Base-by-base conservation (phyloP, 2,329 filamentous ascomycete genomes). In the Dryadomyces quercivorus region DNA sequence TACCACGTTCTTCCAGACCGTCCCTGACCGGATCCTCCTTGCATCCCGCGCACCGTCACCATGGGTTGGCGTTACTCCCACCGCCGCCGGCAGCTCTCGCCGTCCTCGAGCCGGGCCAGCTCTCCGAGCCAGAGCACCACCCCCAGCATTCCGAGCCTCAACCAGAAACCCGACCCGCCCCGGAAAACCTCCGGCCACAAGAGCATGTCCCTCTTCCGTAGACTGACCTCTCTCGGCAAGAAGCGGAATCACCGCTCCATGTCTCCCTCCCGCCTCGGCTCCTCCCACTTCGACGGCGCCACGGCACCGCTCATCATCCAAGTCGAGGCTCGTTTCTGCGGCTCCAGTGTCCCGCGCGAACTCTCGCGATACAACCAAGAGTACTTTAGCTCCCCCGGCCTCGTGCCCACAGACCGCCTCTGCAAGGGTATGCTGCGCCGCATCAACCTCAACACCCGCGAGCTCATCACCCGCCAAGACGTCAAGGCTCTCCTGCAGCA, bases 401-500 rank as follows among this genome's bases (percentile, higher is more conserved):
- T 79, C 49, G 63, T 67, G 16, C 69, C 70, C 50, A 72, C 71
- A 44, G 70, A 75, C 55, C 67, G 70, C n/a, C 62, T 78, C 48
- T 76, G 73, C 60, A 68, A 72, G 42, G 74, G 70, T 2, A 63
- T 80, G n/a, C 61, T 78, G 13, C 70, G 71, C 31, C 74, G 75
- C 43, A 68, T 80, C 47, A 70, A 75, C 59, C 74, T 78, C 61
- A 76, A 74, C 66, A 73, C 70, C 56, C 63, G 72, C 44, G 76
- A 80, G 62, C 67, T 80, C 55, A 73, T 80, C 60, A 78, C 75
- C 22, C 72, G 76, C 55, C 72, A 71, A 57, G 76, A 80, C 61
- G 70, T 72, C 16, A 63, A 62, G 34, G 76, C 76, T 15, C 66
- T 76, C 18, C 69, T 72, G 47, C 65, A 65, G 38, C 60, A 62